Evolutionary conservation across 805 yeast genomes (phyloP).

Genomic region (Metschnikowia amazonensis): DNA sequence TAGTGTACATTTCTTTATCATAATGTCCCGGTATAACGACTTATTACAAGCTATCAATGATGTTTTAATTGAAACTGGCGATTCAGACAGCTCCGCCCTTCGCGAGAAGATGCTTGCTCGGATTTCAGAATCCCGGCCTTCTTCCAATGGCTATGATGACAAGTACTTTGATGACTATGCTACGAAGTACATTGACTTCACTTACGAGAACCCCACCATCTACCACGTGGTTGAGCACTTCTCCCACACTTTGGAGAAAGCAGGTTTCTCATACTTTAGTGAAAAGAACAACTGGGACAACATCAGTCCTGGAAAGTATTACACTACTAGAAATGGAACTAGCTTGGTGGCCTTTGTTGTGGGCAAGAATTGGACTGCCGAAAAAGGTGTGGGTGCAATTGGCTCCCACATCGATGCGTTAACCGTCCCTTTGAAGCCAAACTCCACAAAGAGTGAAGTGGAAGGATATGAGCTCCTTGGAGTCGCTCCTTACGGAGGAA

Average conservation of each 20-base stretch:
- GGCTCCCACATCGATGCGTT: conserved; percentile 78
- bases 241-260: conserved; percentile 42
- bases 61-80: conserved; percentile 10
- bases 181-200: conserved; percentile 64
- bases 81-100: conserved; percentile 7
- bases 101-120: conserved; percentile 11
- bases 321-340: conserved; percentile 65
- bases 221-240: conserved; percentile 64
- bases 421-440: conserved; percentile 67
- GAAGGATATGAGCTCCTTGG: conserved; percentile 79
- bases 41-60: conserved; percentile 14
- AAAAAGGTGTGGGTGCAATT: conserved; percentile 62
- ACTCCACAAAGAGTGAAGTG: conserved; percentile 53
- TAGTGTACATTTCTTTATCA: no score
- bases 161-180: conserved; percentile 25
- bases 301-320: conserved; percentile 54
- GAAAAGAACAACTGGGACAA: conserved; percentile 58
- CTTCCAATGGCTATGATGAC: conserved; percentile 13
- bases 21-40: conserved; percentile 11
- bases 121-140: conserved; percentile 5
- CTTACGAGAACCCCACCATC: conserved; percentile 68
- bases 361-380: conserved; percentile 63
- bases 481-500: conserved; percentile 81
- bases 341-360: conserved; percentile 65
- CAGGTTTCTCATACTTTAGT: conserved; percentile 62